Base-by-base conservation (phyloP, 371 early-diverging fungal genomes). In the Choanephora cucurbitarum region DNA sequence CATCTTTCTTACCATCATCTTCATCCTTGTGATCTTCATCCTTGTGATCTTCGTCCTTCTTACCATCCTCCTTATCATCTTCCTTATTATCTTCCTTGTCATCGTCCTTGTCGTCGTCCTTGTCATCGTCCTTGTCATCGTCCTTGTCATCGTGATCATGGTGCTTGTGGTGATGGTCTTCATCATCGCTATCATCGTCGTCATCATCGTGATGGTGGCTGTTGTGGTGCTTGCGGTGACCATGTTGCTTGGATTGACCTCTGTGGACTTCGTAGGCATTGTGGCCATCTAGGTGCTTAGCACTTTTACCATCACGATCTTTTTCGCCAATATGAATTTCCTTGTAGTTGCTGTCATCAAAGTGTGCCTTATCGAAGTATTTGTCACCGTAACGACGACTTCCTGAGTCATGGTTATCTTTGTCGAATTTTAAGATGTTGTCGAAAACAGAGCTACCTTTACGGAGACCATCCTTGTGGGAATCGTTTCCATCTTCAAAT, bases 131-230 rank as follows among this genome's bases (percentile, higher is more conserved):
- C 4, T 33, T 8, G 32, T 37, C 49, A 21, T 21, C 45, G 13
- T 8, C n/a, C 9, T 24, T 24, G 14, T 28, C 56, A 14, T 48
- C 41, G 17, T 45, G 22, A n/a, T 46, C 28, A 7, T 28, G 33
- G 6, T 19, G 33, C 17, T 44, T 21, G 13, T 14, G 14, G 22
- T 18, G 14, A 10, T 48, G 44, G n/a, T 54, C 46, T 15, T 34
- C 24, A 33, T 54, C 39, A n/a, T 40, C 40, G 14, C 28, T 49
- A 6, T 48, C 34, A 44, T 53, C 37, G 8, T 19, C 41, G 3
- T 47, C 43, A 10, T 52, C 22, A 15, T 46, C 42, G 21, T 46
- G 41, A 45, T 58, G 11, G n/a, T 48, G 15, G 1, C 44, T 21
- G 37, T 52, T 40, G 10, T 40, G 41, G n/a, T 51, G 24, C 17